Base-by-base conservation (phyloP, 306 rosid genomes). In the Elaeagnus macrophylla region DNA sequence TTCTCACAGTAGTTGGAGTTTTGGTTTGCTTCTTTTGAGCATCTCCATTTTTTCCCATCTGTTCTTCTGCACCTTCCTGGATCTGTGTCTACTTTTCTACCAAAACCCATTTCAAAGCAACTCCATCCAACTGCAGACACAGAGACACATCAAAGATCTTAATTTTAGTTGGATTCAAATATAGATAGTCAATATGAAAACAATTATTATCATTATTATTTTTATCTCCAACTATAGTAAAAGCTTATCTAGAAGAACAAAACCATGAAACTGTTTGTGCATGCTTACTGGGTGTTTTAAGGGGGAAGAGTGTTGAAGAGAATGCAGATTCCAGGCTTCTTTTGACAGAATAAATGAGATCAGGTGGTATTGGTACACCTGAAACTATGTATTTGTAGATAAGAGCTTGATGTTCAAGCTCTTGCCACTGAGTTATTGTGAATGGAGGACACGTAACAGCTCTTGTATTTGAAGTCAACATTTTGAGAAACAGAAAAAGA, bases 51-150 rank as follows among this genome's bases (percentile, higher is more conserved):
- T 71, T 93, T 93, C 47, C 99, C 99, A 64, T 93, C 99, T 72
- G 99, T 93, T 82, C 99, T 87, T 76, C 94, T 84, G 85, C 99
- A 93, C 81, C 99, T 87, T 15, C 96, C 99, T 61, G 99, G 96
- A 74, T 93, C 99, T 51, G 99, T 95, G 77, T 93, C 99, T 67
- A 81, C 72, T 75, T 93, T 93, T 75, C 95, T 84, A 73, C 96
- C 85, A 65, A 71, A 87, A 12, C 96, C 95, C 96, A 93, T 93
- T 62, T 87, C 96, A 73, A 80, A 83, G 70, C 94, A 87, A 14
- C 94, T 88, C 96, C 95, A 93, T 45, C 93, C 96, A 72, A 79
- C 99, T 87, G 86, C 78, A 72, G 18, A 48, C 56, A 37, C 56
- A 74, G 53, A 61, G 49, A 60, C 65, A 59, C 38, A 38, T 61